Evolutionary conservation across 2,329 filamentous ascomycete species (phyloP).

Genomic region (Penicillium concentricum): DNA sequence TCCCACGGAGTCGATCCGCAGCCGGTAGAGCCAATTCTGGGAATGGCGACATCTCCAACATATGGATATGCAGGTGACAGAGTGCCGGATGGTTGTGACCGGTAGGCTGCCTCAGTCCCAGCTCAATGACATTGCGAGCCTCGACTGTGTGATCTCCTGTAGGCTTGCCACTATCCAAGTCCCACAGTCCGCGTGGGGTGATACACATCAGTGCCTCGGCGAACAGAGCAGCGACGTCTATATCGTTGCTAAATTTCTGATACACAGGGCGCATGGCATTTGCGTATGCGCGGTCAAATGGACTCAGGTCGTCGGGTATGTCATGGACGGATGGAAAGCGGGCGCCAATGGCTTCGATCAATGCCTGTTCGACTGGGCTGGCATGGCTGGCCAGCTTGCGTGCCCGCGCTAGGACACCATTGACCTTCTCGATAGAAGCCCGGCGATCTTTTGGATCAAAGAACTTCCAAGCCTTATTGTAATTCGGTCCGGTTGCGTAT

Average conservation of each 20-base stretch:
- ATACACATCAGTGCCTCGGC: slow-evolving; percentile 65
- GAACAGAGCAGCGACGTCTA: slow-evolving; percentile 61
- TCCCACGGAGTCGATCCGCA: slow-evolving; percentile 60
- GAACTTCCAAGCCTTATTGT: slow-evolving; percentile 72
- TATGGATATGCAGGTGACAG: slow-evolving; percentile 71
- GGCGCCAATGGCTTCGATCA: slow-evolving; percentile 61
- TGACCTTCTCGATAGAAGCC: slow-evolving; percentile 45
- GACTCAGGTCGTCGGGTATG: slow-evolving; percentile 48
- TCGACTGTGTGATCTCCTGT: slow-evolving; percentile 57
- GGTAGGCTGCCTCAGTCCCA: slow-evolving; percentile 49
- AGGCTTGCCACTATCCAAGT: slow-evolving; percentile 57
- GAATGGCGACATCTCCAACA: slow-evolving; percentile 69
- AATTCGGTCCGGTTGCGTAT: slow-evolving; percentile 69
- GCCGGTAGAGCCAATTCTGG: slow-evolving; percentile 62
- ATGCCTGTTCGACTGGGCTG: slow-evolving; percentile 56
- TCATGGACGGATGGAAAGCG: slow-evolving; percentile 56
- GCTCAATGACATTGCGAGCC: slow-evolving; percentile 57
- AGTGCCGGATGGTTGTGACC: slow-evolving; percentile 63
- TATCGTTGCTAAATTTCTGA: slow-evolving; percentile 49
- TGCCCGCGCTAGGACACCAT: slow-evolving; percentile 45
- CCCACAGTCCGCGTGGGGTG: slow-evolving; percentile 63
- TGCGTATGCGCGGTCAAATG: slow-evolving; percentile 59
- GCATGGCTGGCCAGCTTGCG: slow-evolving; percentile 34
- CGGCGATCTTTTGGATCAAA: slow-evolving; percentile 63
- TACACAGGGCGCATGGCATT: slow-evolving; percentile 59